These are phyloP conservation scores for Kluyveromyces sp. DNA, from an alignment of 1,139 yeast genomes.

Conservation along the genomic window DNA sequence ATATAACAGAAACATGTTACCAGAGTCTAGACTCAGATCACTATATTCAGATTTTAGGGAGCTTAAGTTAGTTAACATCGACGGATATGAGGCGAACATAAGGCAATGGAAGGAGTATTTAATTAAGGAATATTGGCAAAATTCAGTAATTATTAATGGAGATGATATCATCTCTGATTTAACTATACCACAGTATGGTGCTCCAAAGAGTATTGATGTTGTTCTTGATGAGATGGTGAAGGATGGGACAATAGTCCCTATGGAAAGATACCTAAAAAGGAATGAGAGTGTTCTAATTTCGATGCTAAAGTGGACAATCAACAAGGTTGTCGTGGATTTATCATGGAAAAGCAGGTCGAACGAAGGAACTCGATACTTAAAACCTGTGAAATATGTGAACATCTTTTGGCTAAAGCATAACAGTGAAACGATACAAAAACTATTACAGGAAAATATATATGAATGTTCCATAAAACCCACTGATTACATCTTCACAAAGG, in stretches of 20 bases:
- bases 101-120: conserved; percentile 46
- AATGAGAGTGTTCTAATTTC: conserved; percentile 15
- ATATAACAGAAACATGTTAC: conserved; percentile 8
- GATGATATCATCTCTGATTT: conserved; percentile 24
- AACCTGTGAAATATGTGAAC: conserved; percentile 14
- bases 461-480: conserved; percentile 15
- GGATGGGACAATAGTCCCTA: conserved; percentile 25
- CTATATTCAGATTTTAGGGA: conserved; percentile 53
- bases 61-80: conserved; percentile 48
- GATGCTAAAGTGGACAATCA: conserved; percentile 21
- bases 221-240: conserved; percentile 31
- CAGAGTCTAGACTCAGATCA: conserved; percentile 47
- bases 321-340: conserved; percentile 16
- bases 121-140: conserved; percentile 22
- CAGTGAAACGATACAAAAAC: conserved; percentile 8
- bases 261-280: conserved; percentile 16
- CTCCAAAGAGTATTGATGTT: conserved; percentile 32
- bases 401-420: conserved; percentile 11
- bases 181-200: conserved; percentile 26
- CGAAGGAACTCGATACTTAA: conserved; percentile 14
- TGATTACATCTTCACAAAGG: conserved; percentile 18
- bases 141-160: conserved; percentile 22
- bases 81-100: conserved; percentile 63
- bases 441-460: conserved; percentile 13
- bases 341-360: conserved; percentile 16